Percentiles rank a stretch among this genome's conserved stretches.
Evolutionary conservation across 2,329 filamentous ascomycete genomes (phyloP).

Genomic region (Trichophyton schoenleinii): DNA sequence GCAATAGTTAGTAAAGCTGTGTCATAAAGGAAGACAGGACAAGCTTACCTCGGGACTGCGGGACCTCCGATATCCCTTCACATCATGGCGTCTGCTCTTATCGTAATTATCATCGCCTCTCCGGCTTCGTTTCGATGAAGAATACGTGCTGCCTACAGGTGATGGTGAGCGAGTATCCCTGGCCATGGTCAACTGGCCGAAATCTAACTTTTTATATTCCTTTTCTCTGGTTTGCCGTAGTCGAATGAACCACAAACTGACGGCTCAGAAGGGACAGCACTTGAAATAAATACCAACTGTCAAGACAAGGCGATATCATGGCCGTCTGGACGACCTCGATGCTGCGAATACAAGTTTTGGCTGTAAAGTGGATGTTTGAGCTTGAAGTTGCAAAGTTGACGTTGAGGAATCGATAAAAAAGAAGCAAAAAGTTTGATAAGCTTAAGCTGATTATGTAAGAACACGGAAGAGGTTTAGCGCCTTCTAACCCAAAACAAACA

Average conservation of each 20-base stretch:
- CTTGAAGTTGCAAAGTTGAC: background rate
- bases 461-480: background rate
- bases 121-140: conserved; percentile 53
- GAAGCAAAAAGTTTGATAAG: background rate
- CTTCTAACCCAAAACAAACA: background rate
- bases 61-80: conserved; percentile 34
- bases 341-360: background rate
- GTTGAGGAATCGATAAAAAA: background rate
- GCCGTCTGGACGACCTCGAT: background rate
- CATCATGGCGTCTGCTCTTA: conserved; percentile 40
- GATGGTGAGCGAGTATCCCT: conserved; percentile 72
- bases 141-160: conserved; percentile 75
- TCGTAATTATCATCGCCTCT: conserved; percentile 44
- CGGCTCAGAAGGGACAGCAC: background rate
- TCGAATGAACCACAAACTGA: background rate
- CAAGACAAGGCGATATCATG: background rate
- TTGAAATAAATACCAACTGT: background rate
- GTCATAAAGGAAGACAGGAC: background rate
- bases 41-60: conserved; percentile 38
- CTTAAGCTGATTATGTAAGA: background rate
- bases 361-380: background rate
- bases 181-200: conserved; percentile 46
- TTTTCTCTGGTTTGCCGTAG: background rate
- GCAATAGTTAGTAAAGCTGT: conserved; percentile 3
- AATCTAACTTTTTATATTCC: conserved; percentile 15